Evolutionary conservation across 495 filamentous ascomycete species (phyloP), one percentile per base, ranked within the genome.

Genomic region (Penicillium psychrofluorescens): DNA sequence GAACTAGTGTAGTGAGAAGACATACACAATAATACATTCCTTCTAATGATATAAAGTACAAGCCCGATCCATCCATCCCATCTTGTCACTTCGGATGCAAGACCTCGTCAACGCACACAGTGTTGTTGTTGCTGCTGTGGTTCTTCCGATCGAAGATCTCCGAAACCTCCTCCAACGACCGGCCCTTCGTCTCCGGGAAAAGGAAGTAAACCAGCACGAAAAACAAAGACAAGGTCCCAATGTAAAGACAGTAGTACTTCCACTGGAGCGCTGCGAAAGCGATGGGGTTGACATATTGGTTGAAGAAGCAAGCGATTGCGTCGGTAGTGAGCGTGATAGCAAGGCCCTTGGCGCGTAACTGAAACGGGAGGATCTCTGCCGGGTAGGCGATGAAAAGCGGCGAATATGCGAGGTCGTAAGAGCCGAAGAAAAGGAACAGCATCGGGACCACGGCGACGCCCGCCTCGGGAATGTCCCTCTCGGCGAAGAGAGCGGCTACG

Each of bases 321-420:
- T 79, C 73, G 11, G 72, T 76, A 28, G 82, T 68, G 40, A 79
- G 72, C 59, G 74, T 75, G 36, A 81, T 63, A 61, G 84, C 79
- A 64, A 86, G 76, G 15, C 83, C 81, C 67, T 85, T 88, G 12
- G 82, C 80, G 12, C 82, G 77, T 38, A 87, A 66, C 35, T 78
- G 74, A 60, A 80, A 88, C 0, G 81, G 81, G 11, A 84, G 62
- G 15, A 87, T 77, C 67, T 86, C 83, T 11, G 81, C 68, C 0
- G 76, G 72, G 48, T 83, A 83, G 22, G 81, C 75, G 42, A 84
- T 74, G 35, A 84, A 66, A 29, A 85, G 61, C 38, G 79, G 75
- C 4, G 75, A 74, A 56, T 78, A 81, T 15, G 73, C 75, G 36
- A 82, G 73, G 44, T 77, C 74, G 53, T 77, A 82, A 36, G 67